These are phyloP conservation scores for Calocybe indica DNA, from an alignment of 768 basidiomycete species.

Conservation along the genomic window DNA sequence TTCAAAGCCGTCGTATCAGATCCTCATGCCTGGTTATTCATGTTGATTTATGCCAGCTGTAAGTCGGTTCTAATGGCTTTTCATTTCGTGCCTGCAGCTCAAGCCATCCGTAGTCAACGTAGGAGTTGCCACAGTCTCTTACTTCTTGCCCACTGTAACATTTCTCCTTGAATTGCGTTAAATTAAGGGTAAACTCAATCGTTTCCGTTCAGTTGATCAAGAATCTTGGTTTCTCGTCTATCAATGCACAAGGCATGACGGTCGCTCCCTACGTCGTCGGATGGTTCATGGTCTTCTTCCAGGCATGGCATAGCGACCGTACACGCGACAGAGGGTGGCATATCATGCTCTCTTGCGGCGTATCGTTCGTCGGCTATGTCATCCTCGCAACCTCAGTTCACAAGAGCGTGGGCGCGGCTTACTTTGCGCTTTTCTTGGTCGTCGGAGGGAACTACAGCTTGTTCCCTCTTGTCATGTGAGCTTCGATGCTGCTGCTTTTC, in stretches of 20 bases:
- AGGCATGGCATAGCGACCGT: conserved; percentile 49
- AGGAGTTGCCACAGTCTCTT: conserved; percentile 49
- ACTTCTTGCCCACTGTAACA: conserved; percentile 49
- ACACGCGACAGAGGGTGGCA: conserved; percentile 51
- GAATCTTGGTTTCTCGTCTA: conserved; percentile 48
- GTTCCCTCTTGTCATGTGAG: conserved; percentile 54
- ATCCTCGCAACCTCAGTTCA: conserved; percentile 46
- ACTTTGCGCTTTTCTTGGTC: conserved; percentile 54
- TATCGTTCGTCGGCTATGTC: conserved; percentile 47
- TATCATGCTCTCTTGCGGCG: conserved; percentile 41
- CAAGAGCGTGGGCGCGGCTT: conserved; percentile 46
- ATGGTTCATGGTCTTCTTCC: conserved; percentile 50
- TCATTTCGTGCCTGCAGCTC: not conserved
- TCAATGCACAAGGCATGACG: conserved; percentile 52
- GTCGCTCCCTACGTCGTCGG: conserved; percentile 53
- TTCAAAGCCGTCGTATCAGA: conserved; percentile 48
- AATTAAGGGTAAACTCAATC: not conserved
- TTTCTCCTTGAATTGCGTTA: not conserved
- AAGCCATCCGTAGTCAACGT: conserved; percentile 38
- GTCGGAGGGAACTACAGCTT: conserved; percentile 48
- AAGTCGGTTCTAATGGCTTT: conserved; percentile 9
- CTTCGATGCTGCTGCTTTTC: not conserved
- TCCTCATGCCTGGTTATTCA: conserved; percentile 46
- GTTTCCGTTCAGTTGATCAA: conserved; percentile 37
- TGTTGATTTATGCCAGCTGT: conserved; percentile 49